These are phyloP conservation scores for Catharanthus roseus DNA, from an alignment of 257 asterid species.

Conservation along the genomic window DNA sequence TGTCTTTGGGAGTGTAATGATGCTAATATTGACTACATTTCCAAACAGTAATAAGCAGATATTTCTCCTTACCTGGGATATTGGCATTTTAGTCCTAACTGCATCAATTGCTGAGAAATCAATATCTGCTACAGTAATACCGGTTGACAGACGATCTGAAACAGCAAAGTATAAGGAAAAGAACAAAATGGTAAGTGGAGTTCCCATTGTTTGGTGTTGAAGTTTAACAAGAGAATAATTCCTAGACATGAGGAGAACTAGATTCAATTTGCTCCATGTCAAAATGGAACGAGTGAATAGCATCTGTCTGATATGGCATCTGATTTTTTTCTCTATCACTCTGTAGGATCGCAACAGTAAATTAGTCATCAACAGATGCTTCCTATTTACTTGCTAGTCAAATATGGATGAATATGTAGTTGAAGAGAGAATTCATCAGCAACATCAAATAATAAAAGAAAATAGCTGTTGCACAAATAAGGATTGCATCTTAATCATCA, in stretches of 20 bases:
- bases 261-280: neutral
- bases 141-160: conserved; percentile 68
- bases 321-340: neutral
- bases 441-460: neutral
- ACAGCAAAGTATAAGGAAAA: neutral
- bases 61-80: conserved; percentile 33
- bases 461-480: neutral
- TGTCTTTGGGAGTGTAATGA: neutral
- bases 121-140: conserved; percentile 85
- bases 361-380: neutral
- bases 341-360: neutral
- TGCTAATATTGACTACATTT: neutral
- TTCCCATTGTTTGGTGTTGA: neutral
- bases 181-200: neutral
- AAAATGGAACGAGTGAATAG: neutral
- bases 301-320: neutral
- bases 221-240: neutral
- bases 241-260: neutral
- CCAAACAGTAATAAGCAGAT: neutral
- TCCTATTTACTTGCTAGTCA: neutral
- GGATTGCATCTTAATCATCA: neutral
- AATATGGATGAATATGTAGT: neutral
- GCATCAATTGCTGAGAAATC: conserved; percentile 58
- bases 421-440: neutral
- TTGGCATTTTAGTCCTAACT: conserved; percentile 81